phyloP scores from a whole-genome alignment of 2,329 filamentous ascomycete species.

The Fusarium anguioides region DNA sequence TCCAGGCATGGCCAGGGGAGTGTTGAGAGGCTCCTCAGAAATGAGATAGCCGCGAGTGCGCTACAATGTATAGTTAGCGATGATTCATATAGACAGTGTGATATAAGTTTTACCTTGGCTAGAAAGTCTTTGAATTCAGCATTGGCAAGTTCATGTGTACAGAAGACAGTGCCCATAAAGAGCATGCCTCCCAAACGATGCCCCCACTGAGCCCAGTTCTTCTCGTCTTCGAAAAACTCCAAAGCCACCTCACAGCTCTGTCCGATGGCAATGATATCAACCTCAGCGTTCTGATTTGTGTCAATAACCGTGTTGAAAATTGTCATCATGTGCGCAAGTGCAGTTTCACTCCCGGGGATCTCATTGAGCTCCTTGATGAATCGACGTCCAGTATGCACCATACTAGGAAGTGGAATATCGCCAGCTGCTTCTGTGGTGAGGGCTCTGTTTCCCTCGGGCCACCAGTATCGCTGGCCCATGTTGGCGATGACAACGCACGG shows the following conservation, averaged over 20 bases:
- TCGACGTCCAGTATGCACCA: slow-evolving; percentile 66
- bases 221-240: slow-evolving; percentile 66
- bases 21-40: slow-evolving; percentile 63
- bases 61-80: slow-evolving; percentile 47
- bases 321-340: slow-evolving; percentile 71
- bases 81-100: background rate
- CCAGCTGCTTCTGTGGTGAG: slow-evolving; percentile 69
- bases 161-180: slow-evolving; percentile 60
- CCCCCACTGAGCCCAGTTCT: slow-evolving; percentile 61
- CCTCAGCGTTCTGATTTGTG: slow-evolving; percentile 58
- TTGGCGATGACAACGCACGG: slow-evolving; percentile 81
- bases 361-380: slow-evolving; percentile 68
- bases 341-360: slow-evolving; percentile 68
- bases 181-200: slow-evolving; percentile 60
- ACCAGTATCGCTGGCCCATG: slow-evolving; percentile 81
- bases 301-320: slow-evolving; percentile 74
- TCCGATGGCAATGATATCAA: slow-evolving; percentile 79
- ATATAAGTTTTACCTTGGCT: slow-evolving; percentile 55
- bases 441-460: slow-evolving; percentile 68
- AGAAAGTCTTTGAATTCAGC: slow-evolving; percentile 62
- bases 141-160: slow-evolving; percentile 54
- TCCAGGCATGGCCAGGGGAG: slow-evolving; percentile 63
- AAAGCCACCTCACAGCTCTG: slow-evolving; percentile 71
- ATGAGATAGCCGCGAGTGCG: slow-evolving; percentile 70
- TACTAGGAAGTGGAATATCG: slow-evolving; percentile 69